Percentiles rank a stretch among this genome's conserved stretches.
phyloP scores from a whole-genome alignment of 129 eudicot species.

The sunflower (Helianthus annuus) region DNA sequence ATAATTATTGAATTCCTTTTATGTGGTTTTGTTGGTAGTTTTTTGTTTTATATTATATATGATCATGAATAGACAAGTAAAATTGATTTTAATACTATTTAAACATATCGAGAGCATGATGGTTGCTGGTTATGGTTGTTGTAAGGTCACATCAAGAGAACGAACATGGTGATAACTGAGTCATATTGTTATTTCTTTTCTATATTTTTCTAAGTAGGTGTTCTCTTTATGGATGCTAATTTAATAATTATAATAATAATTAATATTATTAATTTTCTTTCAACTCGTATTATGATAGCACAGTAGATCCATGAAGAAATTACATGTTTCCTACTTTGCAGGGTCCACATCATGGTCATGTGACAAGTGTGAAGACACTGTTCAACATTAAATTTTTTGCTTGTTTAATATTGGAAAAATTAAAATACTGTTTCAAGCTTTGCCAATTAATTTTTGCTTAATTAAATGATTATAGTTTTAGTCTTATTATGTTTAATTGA shows the following conservation, averaged over 20 bases:
- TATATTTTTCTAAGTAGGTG: constrained; percentile 15
- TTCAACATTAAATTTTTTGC: constrained; percentile 22
- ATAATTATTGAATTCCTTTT: constrained; percentile 13
- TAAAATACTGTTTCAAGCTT: constrained; percentile 15
- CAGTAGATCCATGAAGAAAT: constrained; percentile 36
- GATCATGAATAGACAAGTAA: constrained; percentile 36
- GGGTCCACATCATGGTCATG: constrained; percentile 40
- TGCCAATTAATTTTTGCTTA: constrained; percentile 26
- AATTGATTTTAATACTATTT: constrained; percentile 27
- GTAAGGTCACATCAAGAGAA: constrained; percentile 45
- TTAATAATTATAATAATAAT: constrained; percentile 6
- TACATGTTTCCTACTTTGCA: constrained; percentile 37
- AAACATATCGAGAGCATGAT: constrained; percentile 39
- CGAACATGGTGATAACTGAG: constrained; percentile 38
- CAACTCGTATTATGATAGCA: constrained; percentile 32
- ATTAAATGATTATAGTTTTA: constrained; percentile 20
- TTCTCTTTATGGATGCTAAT: constrained; percentile 22
- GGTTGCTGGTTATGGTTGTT: constrained; percentile 49
- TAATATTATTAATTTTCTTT: constrained; percentile 12
- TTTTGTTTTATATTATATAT: constrained; percentile 13
- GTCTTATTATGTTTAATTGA: constrained; percentile 28
- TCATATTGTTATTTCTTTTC: constrained; percentile 26
- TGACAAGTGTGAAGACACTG: constrained; percentile 42
- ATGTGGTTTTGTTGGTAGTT: constrained; percentile 5
- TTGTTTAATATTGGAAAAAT: constrained; percentile 10